phyloP scores from a whole-genome alignment of 345 rosid species.

The Punica granatum region DNA sequence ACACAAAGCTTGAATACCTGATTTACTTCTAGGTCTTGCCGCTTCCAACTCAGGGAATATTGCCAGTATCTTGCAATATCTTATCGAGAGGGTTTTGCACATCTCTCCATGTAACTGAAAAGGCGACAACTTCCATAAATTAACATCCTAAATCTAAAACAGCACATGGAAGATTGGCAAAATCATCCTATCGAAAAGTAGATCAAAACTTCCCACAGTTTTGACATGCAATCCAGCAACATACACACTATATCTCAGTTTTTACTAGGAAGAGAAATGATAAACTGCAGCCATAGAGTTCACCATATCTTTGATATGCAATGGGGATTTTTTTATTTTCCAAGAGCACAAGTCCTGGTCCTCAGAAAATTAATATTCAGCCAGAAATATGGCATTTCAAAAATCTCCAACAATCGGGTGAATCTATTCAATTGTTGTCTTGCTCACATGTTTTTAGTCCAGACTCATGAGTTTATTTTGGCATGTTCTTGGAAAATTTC shows the following conservation, averaged over 20 bases:
- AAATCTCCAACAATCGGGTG: background rate
- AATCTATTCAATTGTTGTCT: background rate
- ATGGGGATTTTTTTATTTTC: background rate
- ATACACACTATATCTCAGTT: background rate
- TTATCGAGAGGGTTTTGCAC: conserved; percentile 68
- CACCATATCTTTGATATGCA: background rate
- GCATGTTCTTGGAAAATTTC: background rate
- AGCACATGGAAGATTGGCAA: background rate
- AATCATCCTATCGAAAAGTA: background rate
- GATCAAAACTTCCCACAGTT: background rate
- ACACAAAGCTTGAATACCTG: conserved; percentile 94
- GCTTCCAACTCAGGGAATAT: conserved; percentile 92
- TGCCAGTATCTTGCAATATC: conserved; percentile 60
- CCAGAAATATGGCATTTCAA: background rate
- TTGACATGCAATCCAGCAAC: background rate
- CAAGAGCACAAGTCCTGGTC: background rate
- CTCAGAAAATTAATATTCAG: background rate
- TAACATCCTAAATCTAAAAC: background rate
- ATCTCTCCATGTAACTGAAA: conserved; percentile 86
- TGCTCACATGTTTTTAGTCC: background rate
- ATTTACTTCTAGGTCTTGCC: conserved; percentile 94
- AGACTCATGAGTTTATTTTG: background rate
- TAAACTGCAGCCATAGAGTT: background rate
- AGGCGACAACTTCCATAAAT: background rate
- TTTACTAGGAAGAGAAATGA: background rate